Base-by-base conservation (phyloP, 768 basidiomycete species). In the Rhizopogon vesiculosus region DNA sequence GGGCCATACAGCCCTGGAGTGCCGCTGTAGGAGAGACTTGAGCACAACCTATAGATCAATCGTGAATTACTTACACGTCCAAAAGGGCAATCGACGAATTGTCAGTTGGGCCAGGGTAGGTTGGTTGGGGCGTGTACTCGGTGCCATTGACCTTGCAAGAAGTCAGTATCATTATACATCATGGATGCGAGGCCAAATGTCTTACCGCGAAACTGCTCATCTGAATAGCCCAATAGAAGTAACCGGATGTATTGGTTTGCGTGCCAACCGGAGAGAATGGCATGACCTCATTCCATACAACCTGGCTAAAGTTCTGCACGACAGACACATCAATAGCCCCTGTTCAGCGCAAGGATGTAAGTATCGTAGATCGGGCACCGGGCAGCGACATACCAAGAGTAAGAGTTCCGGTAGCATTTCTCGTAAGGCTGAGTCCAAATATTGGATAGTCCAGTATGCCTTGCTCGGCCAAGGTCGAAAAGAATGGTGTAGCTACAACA, bases 321-420 rank as follows among this genome's bases (percentile, higher is more conserved):
- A 91, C 73, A 5, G 85, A 82, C 1, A 78, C 75, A 67, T 92
- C 90, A 42, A 92, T 76, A 13, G 89, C 90, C n/a, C 89, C 89
- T 89, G 51, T 2, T 42, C n/a, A 45, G n/a, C 18, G 28, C 19
- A 56, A n/a, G 56, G 28, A 33, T 49, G 50, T 40, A 22, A 40
- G 7, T 16, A 15, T 33, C 8, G 13, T 2, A 19, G 7, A 4
- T 45, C 3, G 25, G 28, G 33, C 42, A 22, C 7, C 29, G 15
- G 28, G 44, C 18, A 28, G 16, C 7, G 19, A 43, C 42, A 61
- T 51, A 87, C 89, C 89, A 15, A 92, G 60, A 2, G 89, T 71
- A 19, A 92, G 72, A 18, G 82, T 78, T 9, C 90, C 89, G 10
- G 76, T 79, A 2, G 70, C 64, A 62, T 86, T 84, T 43, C 76